Base-by-base conservation (phyloP, 805 yeast genomes). In the Ascoidea rubescens region DNA sequence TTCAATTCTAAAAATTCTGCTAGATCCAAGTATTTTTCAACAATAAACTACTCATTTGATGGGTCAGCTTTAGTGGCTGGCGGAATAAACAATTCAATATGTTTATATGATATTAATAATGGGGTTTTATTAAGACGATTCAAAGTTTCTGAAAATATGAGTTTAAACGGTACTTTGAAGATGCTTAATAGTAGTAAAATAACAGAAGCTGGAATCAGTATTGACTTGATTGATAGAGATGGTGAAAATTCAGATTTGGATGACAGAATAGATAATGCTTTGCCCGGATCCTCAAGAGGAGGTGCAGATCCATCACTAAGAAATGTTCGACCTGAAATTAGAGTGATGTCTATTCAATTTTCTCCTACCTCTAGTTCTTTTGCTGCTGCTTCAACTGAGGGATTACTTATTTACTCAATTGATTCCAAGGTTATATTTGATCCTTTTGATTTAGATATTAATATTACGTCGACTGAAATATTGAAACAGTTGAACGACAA, bases 351-450 rank as follows among this genome's bases (percentile, higher is more conserved):
- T 3, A 74, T 93, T 32, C 76, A 74, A 58, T 93, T 90, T 62
- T 87, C 96, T 1, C 99, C 99, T 17, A 84, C 96, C 0, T 84
- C 95, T 1, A 74, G 84, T 21, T 80, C 95, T 42, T 93, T 93
- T 72, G 93, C 96, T 0, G 96, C 95, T 46, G 93, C 96, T 0
- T 82, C 96, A 0, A 93, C 99, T 0, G 98, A 91, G 65, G 99
- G 99, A 6, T 70, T 93, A 48, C 70, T 89, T 53, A 71, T 93
- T 1, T 93, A 78, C 64, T 83, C 96, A 1, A 77, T 89, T 45
- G 95, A 91, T 65, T 82, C 81, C 50, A 70, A 78, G 8, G 67
- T 83, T 50, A 69, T 82, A 32, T 93, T 93, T 63, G 99, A 93
- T 71, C 99, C 99, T 42, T 87, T 87, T 64, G 98, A 93, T 65